Base-by-base conservation (phyloP, 1,139 yeast species). In the Candida dubliniensis region DNA sequence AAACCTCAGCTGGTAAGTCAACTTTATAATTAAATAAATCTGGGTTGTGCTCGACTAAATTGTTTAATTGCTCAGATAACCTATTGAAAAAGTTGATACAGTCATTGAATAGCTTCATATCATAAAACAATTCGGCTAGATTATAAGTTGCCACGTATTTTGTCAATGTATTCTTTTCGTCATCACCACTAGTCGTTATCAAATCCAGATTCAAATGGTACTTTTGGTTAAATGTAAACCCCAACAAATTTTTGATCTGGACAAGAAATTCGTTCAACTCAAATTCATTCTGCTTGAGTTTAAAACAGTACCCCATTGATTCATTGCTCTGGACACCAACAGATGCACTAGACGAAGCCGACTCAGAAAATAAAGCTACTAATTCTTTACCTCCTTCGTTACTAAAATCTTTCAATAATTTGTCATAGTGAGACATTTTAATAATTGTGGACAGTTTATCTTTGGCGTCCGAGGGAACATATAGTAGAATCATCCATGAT, bases 401-500 rank as follows among this genome's bases (percentile, higher is more conserved):
- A 2, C 79, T 82, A 61, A 87, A 88, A 58, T 89, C 96, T 2
- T 71, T 57, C 46, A 73, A 76, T 43, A 89, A 63, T 58, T 89
- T 88, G 50, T 85, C 87, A 55, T 76, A 78, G 1, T 80, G 71
- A 4, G 83, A 79, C 2, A 81, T 75, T 45, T 80, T 79, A 45
- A 81, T 71, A 27, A 70, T 44, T 2, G 67, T 57, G 1, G 71
- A 58, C 34, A 74, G 70, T 45, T 76, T 74, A 48, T 69, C 74
- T 38, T 74, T 72, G 25, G 64, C 61, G 27, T 71, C 77, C 14
- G 63, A 58, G 0, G 86, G 81, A 2, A 74, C 61, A 55, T 76
- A 81, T 45, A 81, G 72, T 0, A 88, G 64, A 13, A 89, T 74
- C 52, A 80, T 69, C 87, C 93, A 86, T 47, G 84, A 87, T 8